Conservation (phyloP, 2,329 filamentous ascomycete genomes). For the Epichloe gansuensis region DNA sequence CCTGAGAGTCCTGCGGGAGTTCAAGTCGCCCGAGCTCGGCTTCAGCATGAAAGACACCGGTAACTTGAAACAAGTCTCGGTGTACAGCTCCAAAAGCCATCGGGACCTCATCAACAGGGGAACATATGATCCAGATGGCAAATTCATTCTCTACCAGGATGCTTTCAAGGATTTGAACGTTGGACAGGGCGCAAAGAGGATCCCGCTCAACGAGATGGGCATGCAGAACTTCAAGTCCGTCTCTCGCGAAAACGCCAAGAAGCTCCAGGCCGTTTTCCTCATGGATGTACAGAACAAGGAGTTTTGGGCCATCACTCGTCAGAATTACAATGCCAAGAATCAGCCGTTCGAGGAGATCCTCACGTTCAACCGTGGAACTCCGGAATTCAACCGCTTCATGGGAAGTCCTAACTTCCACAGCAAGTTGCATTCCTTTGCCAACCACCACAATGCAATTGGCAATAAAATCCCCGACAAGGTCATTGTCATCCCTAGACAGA, state of each 20-base stretch:
- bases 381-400: constrained; percentile 1
- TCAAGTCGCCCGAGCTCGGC: not conserved
- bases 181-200: not conserved
- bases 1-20: not conserved
- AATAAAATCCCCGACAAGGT: not conserved
- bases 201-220: constrained; percentile 1
- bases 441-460: not conserved
- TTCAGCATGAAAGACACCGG: not conserved
- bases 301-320: not conserved
- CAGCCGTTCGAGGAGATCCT: not conserved
- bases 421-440: constrained; percentile 1
- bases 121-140: not conserved
- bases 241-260: not conserved
- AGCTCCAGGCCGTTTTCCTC: not conserved
- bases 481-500: not conserved
- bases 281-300: constrained; percentile 2
- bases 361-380: not conserved
- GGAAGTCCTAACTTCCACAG: not conserved
- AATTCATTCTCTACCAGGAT: not conserved
- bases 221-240: constrained; percentile 1
- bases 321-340: not conserved
- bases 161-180: not conserved
- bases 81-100: not conserved
- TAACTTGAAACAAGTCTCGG: not conserved
- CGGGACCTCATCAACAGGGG: not conserved